These are phyloP conservation scores for Trametes sanguinea DNA, from an alignment of 768 basidiomycete genomes.

Conservation along the genomic window DNA sequence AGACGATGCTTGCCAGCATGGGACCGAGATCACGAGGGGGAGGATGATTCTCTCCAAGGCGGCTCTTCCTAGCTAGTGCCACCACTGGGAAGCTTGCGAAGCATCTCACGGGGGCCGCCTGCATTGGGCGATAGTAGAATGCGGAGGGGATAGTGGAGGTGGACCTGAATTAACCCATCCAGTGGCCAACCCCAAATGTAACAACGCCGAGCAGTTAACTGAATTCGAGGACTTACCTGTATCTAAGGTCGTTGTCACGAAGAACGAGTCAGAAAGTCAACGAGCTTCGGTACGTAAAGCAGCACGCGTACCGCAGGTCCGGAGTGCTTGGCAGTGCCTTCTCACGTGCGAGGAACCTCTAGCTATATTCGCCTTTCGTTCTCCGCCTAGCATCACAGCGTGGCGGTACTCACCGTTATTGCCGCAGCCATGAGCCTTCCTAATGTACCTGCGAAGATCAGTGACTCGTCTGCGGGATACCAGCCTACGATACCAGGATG, in stretches of 20 bases:
- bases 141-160: too few relatives aligned
- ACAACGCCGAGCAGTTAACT: too few relatives aligned
- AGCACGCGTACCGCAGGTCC: constrained; percentile 4
- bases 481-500: neutral
- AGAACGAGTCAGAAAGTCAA: neutral
- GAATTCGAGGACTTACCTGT: neutral
- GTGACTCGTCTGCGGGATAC: neutral
- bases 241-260: neutral
- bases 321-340: constrained; percentile 5
- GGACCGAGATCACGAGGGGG: too few relatives aligned
- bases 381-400: neutral
- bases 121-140: too few relatives aligned
- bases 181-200: too few relatives aligned
- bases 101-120: too few relatives aligned
- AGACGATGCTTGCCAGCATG: too few relatives aligned
- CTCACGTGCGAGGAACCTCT: constrained; percentile 5
- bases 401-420: constrained; percentile 5
- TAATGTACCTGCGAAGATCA: constrained; percentile 5
- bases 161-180: too few relatives aligned
- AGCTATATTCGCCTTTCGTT: neutral
- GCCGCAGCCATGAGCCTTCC: neutral
- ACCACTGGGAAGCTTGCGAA: too few relatives aligned
- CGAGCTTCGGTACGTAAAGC: constrained; percentile 5
- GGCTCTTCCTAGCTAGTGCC: too few relatives aligned
- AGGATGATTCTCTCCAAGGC: too few relatives aligned